Conservation (phyloP, 495 filamentous ascomycete genomes). For the Talaromyces proteolyticus region DNA sequence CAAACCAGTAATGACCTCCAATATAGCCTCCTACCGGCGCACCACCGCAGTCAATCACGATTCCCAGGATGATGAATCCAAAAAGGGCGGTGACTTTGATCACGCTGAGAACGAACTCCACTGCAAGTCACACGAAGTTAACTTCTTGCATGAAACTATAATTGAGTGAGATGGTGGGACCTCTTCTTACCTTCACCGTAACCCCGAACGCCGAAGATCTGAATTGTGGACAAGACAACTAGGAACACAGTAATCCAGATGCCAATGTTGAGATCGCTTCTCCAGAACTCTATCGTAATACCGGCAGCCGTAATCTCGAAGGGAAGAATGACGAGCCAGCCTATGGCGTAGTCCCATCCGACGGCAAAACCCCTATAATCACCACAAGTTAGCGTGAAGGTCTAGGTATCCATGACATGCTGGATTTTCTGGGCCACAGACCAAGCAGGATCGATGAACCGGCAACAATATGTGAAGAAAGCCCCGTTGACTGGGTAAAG, state of each 20-base stretch:
- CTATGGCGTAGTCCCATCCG: conserved; percentile 65
- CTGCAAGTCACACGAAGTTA: conserved; percentile 6
- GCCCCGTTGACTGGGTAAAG: conserved; percentile 63
- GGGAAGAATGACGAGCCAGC: conserved; percentile 56
- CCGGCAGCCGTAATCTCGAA: conserved; percentile 72
- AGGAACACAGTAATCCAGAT: conserved; percentile 66
- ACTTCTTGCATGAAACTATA: background rate
- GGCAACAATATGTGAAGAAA: conserved; percentile 49
- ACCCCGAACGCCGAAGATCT: conserved; percentile 54
- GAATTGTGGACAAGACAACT: conserved; percentile 27
- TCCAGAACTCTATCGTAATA: conserved; percentile 74
- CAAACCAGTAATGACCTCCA: conserved; percentile 74
- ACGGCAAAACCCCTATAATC: conserved; percentile 38
- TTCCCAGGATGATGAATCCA: conserved; percentile 66
- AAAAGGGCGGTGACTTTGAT: conserved; percentile 54
- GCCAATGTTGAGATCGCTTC: conserved; percentile 43
- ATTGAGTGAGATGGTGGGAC: background rate
- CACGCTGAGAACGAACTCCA: conserved; percentile 37
- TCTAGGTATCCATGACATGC: background rate
- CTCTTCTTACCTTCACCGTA: conserved; percentile 60
- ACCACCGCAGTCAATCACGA: conserved; percentile 70
- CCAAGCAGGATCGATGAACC: conserved; percentile 55
- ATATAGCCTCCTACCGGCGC: conserved; percentile 72
- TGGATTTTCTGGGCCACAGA: conserved; percentile 11
- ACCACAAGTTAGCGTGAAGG: background rate